Base-by-base conservation (phyloP, 2,329 filamentous ascomycete genomes). In the Aspergillus persii region DNA sequence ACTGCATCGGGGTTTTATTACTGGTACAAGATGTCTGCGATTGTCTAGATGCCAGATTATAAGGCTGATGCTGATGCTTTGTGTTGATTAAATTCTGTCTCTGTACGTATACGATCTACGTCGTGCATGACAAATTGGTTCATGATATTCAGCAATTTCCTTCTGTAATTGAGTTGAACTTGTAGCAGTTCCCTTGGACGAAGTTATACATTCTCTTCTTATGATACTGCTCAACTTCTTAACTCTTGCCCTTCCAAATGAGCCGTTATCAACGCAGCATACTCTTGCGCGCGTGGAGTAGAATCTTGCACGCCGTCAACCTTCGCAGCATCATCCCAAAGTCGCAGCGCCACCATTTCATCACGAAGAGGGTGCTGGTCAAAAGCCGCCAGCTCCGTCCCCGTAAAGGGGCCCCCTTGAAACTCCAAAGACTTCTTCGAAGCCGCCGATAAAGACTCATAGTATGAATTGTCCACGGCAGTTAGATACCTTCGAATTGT, bases 281-380 rank as follows among this genome's bases (percentile, higher is more conserved):
- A 74, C 0, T 60, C 27, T 12, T 57, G 23, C 11, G 69, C 67
- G 7, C 70, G 67, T n/a, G 71, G 71, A 3, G 68, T 74, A 2
- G 39, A 58, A 18, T 60, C 59, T 58, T 68, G 62, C 47, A 71
- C 53, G 0, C 63, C 71, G 23, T 63, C 67, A 36, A 75, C 60
- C 58, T 77, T 78, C 0, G 75, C 74, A 8, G 61, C 62, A 65
- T 77, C 75, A 60, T 77, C 76, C 73, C 74, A 78, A 48, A 68
- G 62, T 18, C 76, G 68, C 15, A 77, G 61, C 1, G 67, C 66
- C 8, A 77, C 69, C 70, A 77, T 77, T 6, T 71, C 66, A 50
- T 76, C 68, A 3, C 68, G 65, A 27, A 75, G 64, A 0, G 70
- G 74, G 65, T 77, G 68, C 23, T 62, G 49, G 11, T 71, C 63